phyloP scores from a whole-genome alignment of 1,139 yeast genomes.

The Hansenula sp. region DNA sequence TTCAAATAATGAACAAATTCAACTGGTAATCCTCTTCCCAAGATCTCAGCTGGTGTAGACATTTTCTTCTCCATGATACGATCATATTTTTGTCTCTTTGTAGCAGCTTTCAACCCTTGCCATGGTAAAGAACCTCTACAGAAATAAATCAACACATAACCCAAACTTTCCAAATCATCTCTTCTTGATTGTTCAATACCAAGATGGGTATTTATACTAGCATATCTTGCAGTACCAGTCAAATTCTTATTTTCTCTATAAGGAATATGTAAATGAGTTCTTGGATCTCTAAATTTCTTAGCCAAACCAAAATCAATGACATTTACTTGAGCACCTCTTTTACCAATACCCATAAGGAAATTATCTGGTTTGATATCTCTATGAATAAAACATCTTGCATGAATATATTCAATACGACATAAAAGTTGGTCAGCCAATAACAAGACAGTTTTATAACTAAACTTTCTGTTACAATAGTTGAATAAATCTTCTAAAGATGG shows the following conservation, averaged over 20 bases:
- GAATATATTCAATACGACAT: conserved; percentile 92
- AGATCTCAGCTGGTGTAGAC: conserved; percentile 84
- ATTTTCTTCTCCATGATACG: conserved; percentile 95
- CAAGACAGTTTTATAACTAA: conserved; percentile 89
- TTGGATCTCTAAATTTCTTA: conserved; percentile 90
- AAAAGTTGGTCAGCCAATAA: conserved; percentile 91
- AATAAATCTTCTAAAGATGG: conserved; percentile 94
- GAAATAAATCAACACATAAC: conserved; percentile 92
- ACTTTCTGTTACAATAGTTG: conserved; percentile 92
- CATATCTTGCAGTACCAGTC: conserved; percentile 97
- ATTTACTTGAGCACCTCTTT: conserved; percentile 92
- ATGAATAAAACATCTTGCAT: conserved; percentile 92
- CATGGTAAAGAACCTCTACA: conserved; percentile 95
- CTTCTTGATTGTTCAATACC: conserved; percentile 97
- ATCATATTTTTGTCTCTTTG: conserved; percentile 95
- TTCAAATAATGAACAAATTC: conserved; percentile 88
- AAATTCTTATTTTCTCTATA: conserved; percentile 94
- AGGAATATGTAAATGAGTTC: conserved; percentile 93
- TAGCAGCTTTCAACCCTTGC: conserved; percentile 98
- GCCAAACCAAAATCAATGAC: conserved; percentile 98
- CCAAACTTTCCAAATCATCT: conserved; percentile 94
- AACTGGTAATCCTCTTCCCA: conserved; percentile 87
- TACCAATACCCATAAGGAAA: conserved; percentile 94
- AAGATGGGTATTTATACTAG: conserved; percentile 91
- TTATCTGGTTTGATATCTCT: conserved; percentile 92